Base-by-base conservation (phyloP, 1,284 basidiomycete species). In the Psilocybe mexicana region DNA sequence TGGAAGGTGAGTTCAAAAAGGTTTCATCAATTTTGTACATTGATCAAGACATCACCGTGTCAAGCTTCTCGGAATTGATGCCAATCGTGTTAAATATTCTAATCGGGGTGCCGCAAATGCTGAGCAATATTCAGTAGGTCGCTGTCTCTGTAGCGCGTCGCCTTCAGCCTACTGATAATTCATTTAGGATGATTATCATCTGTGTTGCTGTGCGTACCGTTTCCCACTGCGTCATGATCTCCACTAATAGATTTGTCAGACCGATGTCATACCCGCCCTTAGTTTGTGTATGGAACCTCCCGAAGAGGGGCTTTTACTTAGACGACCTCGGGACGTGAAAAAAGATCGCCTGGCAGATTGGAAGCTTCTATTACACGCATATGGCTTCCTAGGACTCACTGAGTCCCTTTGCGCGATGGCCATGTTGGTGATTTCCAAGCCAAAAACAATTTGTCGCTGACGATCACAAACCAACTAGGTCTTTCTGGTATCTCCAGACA, bases 21-120 rank as follows among this genome's bases (percentile, higher is more conserved):
- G 12, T 46, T 47, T 12, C n/a, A 24, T 11, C 30, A 52, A 12
- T 12, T 14, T n/a, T 24, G 3, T 5, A 11, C 28, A 12, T n/a
- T 40, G 30, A 36, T n/a, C 40, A 28, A 10, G 54, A 50, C 12
- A 57, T 24, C 18, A 24, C 26, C 33, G 45, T 54, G 11, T 6
- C 26, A 24, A 77, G 81, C 55, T 90, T 86, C 73, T 81, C 85
- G 10, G 88, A 90, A 67, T 78, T 90, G 61, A 84, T 87, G 77
- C 81, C 87, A 1, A 82, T 90, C 49, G 67, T 90, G n/a, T 69
- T 87, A 35, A 82, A 81, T 57, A 72, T 80, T 49, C 65, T 81
- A 44, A 67, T 80, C 10, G 81, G 80, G 36, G 72, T 77, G 3
- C 77, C 74, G 4, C 70, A 72, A 61, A 74, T 72, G 8, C 65